Evolutionary conservation across 345 rosid genomes (phyloP), one percentile per base, ranked within the genome.

Genomic region (Brassica cretica): DNA sequence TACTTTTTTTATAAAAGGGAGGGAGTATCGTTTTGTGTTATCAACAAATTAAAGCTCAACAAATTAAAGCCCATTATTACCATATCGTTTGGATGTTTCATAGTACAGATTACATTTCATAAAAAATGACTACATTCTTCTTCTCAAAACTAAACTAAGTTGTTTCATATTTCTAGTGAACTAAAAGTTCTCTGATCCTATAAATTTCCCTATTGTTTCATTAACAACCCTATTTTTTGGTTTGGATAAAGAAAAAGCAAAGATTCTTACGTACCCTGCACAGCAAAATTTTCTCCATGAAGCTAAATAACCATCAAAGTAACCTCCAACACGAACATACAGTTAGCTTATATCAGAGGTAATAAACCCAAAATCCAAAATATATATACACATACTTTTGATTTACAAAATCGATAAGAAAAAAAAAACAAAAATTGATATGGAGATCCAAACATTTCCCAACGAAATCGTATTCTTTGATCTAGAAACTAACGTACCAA

Each of bases 401-500:
- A 35, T 70, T n/a, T 1, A 30, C 64, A 71, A 46, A 46, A 71
- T 41, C 64, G 5, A 55, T 9, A 27, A 12, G 14, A 24, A 30
- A 16, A 11, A 71, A 29, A 44, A 11, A 46, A 3, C 49, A 41
- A 4, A 72, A 8, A 3, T 24, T n/a, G 62, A 46, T 6, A 79
- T 79, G 82, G 79, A 75, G 61, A 18, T 69, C 24, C 72, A 80
- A 70, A 64, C 75, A 53, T 61, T 74, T 62, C 10, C 75, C 37
- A 79, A 5, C 76, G 90, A 88, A 78, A 89, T 91, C 2, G 93
- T 89, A 51, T 92, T 94, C 71, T 92, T 94, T 12, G 97, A 92
- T 89, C 59, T 94, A 16, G 97, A 94, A 80, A 94, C 98, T 8
- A 92, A 85, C 2, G 94, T 92, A 0, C 98, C 98, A 9, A 89